These are phyloP conservation scores for Phytophthora idaei DNA, from an alignment of 352 stramenopile species.

Conservation along the genomic window DNA sequence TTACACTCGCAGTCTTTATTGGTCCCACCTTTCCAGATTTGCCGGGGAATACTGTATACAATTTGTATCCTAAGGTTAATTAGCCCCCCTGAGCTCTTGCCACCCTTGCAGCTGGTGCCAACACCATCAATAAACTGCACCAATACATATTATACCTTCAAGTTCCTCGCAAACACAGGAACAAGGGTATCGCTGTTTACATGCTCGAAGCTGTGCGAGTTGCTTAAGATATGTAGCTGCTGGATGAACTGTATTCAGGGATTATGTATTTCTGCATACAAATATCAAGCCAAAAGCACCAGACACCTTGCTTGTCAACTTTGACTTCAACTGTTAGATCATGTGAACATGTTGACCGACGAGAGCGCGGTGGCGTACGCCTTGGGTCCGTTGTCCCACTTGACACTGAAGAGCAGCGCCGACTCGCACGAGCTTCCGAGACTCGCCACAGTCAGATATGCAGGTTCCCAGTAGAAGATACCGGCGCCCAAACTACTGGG, in stretches of 20 bases:
- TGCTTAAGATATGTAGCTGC: too few species aligned
- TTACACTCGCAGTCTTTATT: too few species aligned
- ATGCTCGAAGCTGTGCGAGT: too few species aligned
- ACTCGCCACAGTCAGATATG: constrained; percentile 23
- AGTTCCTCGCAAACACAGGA: too few species aligned
- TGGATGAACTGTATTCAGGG: too few species aligned
- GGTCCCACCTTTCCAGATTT: too few species aligned
- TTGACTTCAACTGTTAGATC: neutral
- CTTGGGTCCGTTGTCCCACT: constrained; percentile 25
- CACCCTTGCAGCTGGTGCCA: constrained; percentile 13
- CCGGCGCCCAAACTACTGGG: constrained; percentile 27
- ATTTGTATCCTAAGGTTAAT: too few species aligned
- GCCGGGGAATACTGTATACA: too few species aligned
- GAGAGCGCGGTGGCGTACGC: constrained; percentile 29
- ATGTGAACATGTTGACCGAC: constrained; percentile 32
- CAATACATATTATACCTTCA: too few species aligned
- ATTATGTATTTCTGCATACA: too few species aligned
- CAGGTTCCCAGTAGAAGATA: constrained; percentile 45
- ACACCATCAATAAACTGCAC: neutral
- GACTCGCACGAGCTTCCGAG: constrained; percentile 38
- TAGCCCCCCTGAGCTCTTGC: neutral
- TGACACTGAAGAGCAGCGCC: constrained; percentile 36
- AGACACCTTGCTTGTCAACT: neutral
- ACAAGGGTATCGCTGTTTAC: too few species aligned
- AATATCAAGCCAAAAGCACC: too few species aligned